phyloP scores from a whole-genome alignment of 495 filamentous ascomycete species.

The Terfezia boudieri region DNA sequence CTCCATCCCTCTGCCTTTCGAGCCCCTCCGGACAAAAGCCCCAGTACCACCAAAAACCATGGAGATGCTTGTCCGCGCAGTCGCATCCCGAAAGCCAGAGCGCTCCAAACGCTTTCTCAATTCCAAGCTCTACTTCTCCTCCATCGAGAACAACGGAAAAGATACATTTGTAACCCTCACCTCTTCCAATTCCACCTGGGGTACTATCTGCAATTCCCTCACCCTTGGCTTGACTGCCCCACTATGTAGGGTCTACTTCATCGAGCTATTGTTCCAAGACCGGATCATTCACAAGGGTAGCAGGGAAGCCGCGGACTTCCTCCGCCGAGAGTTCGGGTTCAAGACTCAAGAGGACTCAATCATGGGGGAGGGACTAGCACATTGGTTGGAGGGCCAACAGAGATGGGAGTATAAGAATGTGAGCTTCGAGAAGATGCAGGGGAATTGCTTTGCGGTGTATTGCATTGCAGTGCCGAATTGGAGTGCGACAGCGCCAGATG shows the following conservation, averaged over 20 bases:
- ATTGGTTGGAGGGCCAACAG: slow-evolving; percentile 5
- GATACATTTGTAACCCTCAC: slow-evolving; percentile 8
- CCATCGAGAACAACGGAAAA: slow-evolving; percentile 1
- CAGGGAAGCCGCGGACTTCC: slow-evolving; percentile 2
- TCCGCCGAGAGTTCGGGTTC: slow-evolving; percentile 4
- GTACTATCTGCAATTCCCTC: slow-evolving; percentile 6
- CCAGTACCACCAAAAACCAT: background rate
- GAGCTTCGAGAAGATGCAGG: slow-evolving; percentile 10
- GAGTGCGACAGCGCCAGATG: slow-evolving; percentile 4
- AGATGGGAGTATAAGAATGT: slow-evolving; percentile 1
- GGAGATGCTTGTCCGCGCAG: background rate
- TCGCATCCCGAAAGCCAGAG: slow-evolving; percentile 1
- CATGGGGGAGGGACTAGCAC: slow-evolving; percentile 4
- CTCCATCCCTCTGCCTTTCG: no score
- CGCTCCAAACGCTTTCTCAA: slow-evolving; percentile 8
- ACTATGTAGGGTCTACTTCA: slow-evolving; percentile 10
- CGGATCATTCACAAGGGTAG: background rate
- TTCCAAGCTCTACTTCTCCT: slow-evolving; percentile 5
- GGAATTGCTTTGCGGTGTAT: slow-evolving; percentile 12
- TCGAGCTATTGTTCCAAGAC: slow-evolving; percentile 9
- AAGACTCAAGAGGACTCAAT: background rate
- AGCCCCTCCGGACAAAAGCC: background rate
- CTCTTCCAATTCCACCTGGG: slow-evolving; percentile 7
- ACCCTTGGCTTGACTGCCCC: slow-evolving; percentile 8
- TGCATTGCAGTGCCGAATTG: slow-evolving; percentile 5